Percentiles rank a stretch among this genome's conserved stretches.
Conservation (phyloP, 2,329 filamentous ascomycete species). For the Sclerotiophoma versabilis region DNA sequence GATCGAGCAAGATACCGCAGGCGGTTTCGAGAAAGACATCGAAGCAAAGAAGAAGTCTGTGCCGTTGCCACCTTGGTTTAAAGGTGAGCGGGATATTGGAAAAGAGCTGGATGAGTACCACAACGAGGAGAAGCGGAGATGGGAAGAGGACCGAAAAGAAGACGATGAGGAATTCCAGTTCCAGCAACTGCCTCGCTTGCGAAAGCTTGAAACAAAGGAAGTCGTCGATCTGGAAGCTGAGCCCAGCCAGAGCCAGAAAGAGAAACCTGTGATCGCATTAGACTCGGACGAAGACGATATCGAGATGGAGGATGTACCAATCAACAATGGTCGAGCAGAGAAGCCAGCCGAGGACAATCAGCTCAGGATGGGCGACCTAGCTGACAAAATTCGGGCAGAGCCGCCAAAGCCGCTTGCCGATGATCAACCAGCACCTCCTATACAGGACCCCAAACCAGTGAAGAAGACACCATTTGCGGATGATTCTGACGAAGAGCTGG, state of each 20-base stretch:
- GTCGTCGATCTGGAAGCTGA: slow-evolving; percentile 57
- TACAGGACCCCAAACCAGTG: slow-evolving; percentile 25
- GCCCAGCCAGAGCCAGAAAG: slow-evolving; percentile 52
- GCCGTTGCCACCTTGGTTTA: slow-evolving; percentile 80
- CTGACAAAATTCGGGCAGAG: slow-evolving; percentile 52
- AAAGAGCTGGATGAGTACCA: slow-evolving; percentile 63
- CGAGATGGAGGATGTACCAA: slow-evolving; percentile 43
- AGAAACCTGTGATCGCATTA: slow-evolving; percentile 66
- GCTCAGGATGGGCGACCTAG: slow-evolving; percentile 53
- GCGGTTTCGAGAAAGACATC: slow-evolving; percentile 68
- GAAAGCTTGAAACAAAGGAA: slow-evolving; percentile 61
- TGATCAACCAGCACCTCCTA: slow-evolving; percentile 28
- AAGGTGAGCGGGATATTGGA: slow-evolving; percentile 58
- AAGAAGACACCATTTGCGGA: slow-evolving; percentile 33
- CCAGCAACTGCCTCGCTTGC: slow-evolving; percentile 65
- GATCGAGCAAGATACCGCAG: slow-evolving; percentile 62
- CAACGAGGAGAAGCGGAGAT: slow-evolving; percentile 53
- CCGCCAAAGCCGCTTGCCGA: slow-evolving; percentile 45
- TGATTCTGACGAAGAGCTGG: slow-evolving; percentile 49
- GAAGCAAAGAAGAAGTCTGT: slow-evolving; percentile 55
- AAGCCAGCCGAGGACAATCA: slow-evolving; percentile 37
- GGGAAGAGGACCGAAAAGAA: slow-evolving; percentile 65
- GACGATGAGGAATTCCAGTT: slow-evolving; percentile 67
- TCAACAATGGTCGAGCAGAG: slow-evolving; percentile 30
- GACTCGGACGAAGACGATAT: slow-evolving; percentile 63